Base-by-base conservation (phyloP, 139 green algal genomes). In the Yamagishiella unicocca region DNA sequence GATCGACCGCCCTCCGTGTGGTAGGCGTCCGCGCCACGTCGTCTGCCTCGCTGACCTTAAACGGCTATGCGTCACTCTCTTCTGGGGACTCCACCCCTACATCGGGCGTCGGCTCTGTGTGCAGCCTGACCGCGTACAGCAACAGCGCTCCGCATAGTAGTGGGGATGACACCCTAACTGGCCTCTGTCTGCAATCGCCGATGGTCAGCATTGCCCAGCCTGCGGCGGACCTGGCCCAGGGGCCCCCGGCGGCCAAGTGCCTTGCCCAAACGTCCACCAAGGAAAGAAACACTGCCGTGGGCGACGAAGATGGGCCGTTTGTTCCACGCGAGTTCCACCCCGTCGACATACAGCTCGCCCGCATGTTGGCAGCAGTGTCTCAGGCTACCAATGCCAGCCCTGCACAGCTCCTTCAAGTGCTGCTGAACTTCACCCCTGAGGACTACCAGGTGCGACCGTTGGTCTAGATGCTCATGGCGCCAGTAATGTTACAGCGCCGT, bases 391-490 rank as follows among this genome's bases (percentile, higher is more conserved):
- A 55, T 22, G 79, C 61, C 50, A 92, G 85, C 76, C 89, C 89
- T 12, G 78, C 78, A 25, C 77, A 88, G 22, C 74, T 92, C 46
- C 68, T 92, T 71, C 84, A 92, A 78, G 55, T 54, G n/a, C 80
- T 92, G 75, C 82, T 92, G 10, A 75, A 76, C 53, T 90, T 92
- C 70, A 75, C 84, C 27, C 76, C 84, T 29, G 84, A 90, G 50
- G 89, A 92, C 27, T 85, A 88, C 83, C 27, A 38, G 77, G 77
- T 84, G 38, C 40, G 25, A 14, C 31, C n/a, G n/a, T n/a, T n/a
- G n/a, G n/a, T n/a, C n/a, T n/a, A n/a, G n/a, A n/a, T n/a, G n/a
- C n/a, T n/a, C n/a, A n/a, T n/a, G n/a, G n/a, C n/a, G n/a, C n/a
- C n/a, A n/a, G n/a, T n/a, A n/a, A n/a, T n/a, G n/a, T n/a, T n/a